phyloP scores from a whole-genome alignment of 495 filamentous ascomycete species.

The Penicillium riverlandense region DNA sequence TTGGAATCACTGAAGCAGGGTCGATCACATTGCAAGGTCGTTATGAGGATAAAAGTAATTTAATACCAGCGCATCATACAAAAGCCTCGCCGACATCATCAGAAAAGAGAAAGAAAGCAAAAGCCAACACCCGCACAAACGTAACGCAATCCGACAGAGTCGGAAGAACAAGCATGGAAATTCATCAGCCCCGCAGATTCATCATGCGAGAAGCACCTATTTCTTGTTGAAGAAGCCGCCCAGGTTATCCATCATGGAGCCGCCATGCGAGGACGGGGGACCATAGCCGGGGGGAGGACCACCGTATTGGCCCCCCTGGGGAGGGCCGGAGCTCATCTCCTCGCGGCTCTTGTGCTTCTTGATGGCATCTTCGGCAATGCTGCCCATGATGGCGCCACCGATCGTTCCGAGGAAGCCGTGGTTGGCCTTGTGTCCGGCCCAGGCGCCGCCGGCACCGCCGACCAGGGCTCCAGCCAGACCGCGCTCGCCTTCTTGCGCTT shows the following conservation, averaged over 20 bases:
- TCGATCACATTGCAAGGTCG: slow-evolving; percentile 1
- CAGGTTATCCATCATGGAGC: slow-evolving; percentile 33
- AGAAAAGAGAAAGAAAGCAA: slow-evolving; percentile 2
- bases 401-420: slow-evolving; percentile 45
- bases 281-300: background rate
- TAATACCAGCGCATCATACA: slow-evolving; percentile 18
- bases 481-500: slow-evolving; percentile 41
- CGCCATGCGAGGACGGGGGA: background rate
- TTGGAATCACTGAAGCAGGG: too few relatives aligned
- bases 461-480: slow-evolving; percentile 39
- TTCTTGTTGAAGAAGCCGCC: slow-evolving; percentile 40
- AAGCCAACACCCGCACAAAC: background rate
- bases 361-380: slow-evolving; percentile 36
- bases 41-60: background rate
- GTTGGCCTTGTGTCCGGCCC: slow-evolving; percentile 43
- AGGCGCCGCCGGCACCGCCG: slow-evolving; percentile 39
- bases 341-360: slow-evolving; percentile 38
- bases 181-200: slow-evolving; percentile 15
- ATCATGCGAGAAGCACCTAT: slow-evolving; percentile 17
- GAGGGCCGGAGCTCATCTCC: slow-evolving; percentile 10
- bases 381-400: slow-evolving; percentile 42
- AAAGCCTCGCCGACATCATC: background rate
- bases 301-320: slow-evolving; percentile 15
- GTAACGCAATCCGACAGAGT: slow-evolving; percentile 5
- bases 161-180: slow-evolving; percentile 14